A percentile compares a stretch with the other conserved stretches of the same genome.
phyloP scores from a whole-genome alignment of 164 flowering plant genomes.

The Platanus orientalis region DNA sequence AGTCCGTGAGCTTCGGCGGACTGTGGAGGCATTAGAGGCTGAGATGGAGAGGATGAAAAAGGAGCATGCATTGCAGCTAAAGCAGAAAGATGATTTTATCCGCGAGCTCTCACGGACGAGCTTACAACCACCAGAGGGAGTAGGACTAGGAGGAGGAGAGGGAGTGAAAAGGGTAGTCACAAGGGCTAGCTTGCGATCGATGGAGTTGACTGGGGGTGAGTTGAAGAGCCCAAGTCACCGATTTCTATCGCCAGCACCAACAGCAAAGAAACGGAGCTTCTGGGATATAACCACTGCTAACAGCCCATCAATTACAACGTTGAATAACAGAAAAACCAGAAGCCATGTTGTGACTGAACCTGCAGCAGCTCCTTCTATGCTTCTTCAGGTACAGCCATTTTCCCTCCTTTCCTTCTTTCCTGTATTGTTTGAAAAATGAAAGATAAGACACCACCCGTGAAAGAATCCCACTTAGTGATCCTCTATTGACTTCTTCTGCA shows the following conservation, averaged over 20 bases:
- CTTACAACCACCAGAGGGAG: slow-evolving; percentile 25
- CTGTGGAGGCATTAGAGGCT: slow-evolving; percentile 52
- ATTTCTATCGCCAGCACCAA: slow-evolving; percentile 66
- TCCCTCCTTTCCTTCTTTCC: background rate
- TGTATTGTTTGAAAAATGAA: background rate
- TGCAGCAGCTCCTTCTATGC: slow-evolving; percentile 80
- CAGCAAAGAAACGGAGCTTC: slow-evolving; percentile 76
- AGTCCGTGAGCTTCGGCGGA: slow-evolving; percentile 39
- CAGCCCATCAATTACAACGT: slow-evolving; percentile 63
- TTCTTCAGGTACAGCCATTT: slow-evolving; percentile 63
- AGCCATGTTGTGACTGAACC: slow-evolving; percentile 53
- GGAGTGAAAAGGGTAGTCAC: slow-evolving; percentile 44
- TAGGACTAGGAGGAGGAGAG: no score
- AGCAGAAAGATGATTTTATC: slow-evolving; percentile 68
- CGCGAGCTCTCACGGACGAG: slow-evolving; percentile 47
- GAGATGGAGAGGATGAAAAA: slow-evolving; percentile 69
- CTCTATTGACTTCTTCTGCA: no score
- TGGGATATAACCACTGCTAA: slow-evolving; percentile 88
- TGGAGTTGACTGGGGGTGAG: slow-evolving; percentile 36
- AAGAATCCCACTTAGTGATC: background rate
- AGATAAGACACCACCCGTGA: background rate
- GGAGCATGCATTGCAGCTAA: slow-evolving; percentile 58
- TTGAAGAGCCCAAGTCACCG: slow-evolving; percentile 69
- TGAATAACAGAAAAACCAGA: slow-evolving; percentile 71
- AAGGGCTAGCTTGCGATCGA: slow-evolving; percentile 52